Evolutionary conservation across 768 basidiomycete species (phyloP).

Genomic region (Aureoboletus auriporus): DNA sequence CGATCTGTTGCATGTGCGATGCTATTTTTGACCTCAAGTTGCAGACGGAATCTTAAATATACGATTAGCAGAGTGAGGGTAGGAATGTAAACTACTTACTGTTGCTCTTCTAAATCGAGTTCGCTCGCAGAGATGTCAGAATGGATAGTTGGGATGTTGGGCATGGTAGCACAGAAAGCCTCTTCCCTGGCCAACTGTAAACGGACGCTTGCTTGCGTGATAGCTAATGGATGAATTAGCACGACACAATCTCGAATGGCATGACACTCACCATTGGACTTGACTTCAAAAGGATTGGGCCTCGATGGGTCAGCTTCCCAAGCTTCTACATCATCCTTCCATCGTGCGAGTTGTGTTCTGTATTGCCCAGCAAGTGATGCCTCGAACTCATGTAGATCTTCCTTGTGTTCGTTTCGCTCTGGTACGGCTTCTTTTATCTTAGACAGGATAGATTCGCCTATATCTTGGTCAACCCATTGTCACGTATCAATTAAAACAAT

Average conservation of each 20-base stretch:
- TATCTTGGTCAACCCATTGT: too few species aligned
- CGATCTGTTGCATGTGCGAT: too few species aligned
- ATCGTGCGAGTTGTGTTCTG: not conserved
- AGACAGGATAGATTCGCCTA: not conserved
- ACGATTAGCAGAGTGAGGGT: not conserved
- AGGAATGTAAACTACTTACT: constrained; percentile 8
- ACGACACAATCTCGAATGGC: too few species aligned
- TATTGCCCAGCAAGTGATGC: not conserved
- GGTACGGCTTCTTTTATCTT: constrained; percentile 4
- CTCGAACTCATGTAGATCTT: constrained; percentile 5
- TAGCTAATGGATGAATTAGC: not conserved
- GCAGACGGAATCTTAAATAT: not conserved
- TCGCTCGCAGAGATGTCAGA: constrained; percentile 14
- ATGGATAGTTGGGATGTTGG: not conserved
- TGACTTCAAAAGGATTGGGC: constrained; percentile 9
- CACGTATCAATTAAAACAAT: too few species aligned
- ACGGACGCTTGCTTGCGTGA: constrained; percentile 9
- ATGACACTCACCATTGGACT: not conserved
- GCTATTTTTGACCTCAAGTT: not conserved
- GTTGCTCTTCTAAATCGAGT: constrained; percentile 20
- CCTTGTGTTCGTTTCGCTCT: constrained; percentile 5
- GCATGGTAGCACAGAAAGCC: not conserved
- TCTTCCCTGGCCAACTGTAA: constrained; percentile 15
- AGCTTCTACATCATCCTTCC: not conserved
- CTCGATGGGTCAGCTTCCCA: not conserved